Evolutionary conservation across 1,139 yeast genomes (phyloP).

Genomic region (Chernovozyma sophiae-reginae): DNA sequence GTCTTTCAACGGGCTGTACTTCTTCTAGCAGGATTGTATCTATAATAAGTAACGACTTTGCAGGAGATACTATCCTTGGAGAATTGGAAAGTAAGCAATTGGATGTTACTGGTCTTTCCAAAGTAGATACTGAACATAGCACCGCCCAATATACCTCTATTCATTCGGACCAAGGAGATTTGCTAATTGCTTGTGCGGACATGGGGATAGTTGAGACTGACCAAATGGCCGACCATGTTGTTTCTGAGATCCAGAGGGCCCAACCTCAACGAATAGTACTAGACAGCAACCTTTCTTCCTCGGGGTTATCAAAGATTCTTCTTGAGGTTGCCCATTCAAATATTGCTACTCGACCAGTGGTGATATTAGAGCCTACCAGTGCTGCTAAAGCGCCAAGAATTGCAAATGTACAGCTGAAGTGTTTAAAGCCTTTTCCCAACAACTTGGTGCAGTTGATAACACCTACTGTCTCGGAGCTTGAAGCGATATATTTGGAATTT

Average conservation of each 20-base stretch:
- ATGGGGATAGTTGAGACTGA: conserved; percentile 62
- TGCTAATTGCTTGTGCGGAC: conserved; percentile 78
- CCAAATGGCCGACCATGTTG: conserved; percentile 39
- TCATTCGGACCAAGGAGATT: conserved; percentile 58
- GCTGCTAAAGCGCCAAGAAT: conserved; percentile 50
- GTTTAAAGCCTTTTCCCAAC: conserved; percentile 27
- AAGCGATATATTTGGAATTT: conserved; percentile 50
- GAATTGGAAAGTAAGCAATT: conserved; percentile 22
- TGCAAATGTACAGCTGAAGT: conserved; percentile 15
- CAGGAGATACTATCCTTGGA: conserved; percentile 41
- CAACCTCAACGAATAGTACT: conserved; percentile 48
- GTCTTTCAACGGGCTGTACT: conserved; percentile 10
- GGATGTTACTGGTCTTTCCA: conserved; percentile 40
- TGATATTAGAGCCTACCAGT: conserved; percentile 78
- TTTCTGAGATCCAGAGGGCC: conserved; percentile 23
- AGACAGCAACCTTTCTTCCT: conserved; percentile 62
- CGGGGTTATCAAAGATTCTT: conserved; percentile 23
- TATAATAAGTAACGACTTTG: conserved; percentile 54
- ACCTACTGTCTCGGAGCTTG: conserved; percentile 66
- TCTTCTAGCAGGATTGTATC: conserved; percentile 45
- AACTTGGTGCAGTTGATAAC: conserved; percentile 45
- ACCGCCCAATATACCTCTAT: conserved; percentile 76
- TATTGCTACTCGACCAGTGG: conserved; percentile 16
- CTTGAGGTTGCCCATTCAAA: conserved; percentile 31
- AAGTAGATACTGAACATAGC: conserved; percentile 14